Percentiles rank a stretch among this genome's conserved stretches.
Conservation (phyloP, 306 rosid species). For the Vachellia collinsii region DNA sequence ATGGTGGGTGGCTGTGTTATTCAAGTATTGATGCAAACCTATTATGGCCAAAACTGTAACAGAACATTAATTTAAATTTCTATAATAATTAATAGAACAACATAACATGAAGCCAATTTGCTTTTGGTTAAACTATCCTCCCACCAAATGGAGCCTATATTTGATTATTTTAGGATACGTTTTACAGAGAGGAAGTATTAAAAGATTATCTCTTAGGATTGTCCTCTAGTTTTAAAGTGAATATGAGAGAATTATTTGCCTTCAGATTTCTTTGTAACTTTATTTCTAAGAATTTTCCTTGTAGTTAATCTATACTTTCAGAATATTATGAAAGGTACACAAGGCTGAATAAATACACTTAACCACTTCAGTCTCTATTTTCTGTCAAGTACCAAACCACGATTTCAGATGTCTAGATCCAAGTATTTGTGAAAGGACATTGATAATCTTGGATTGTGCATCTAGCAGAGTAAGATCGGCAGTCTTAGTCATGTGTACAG, state of each 20-base stretch:
- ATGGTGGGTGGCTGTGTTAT: neutral
- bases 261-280: neutral
- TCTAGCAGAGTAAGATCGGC: slow-evolving; percentile 5
- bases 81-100: neutral
- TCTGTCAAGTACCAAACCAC: neutral
- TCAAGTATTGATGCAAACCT: neutral
- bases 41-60: neutral
- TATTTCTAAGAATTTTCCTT: neutral
- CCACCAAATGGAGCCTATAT: neutral
- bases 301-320: neutral
- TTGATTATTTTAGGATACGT: neutral
- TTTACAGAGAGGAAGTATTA: neutral
- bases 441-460: slow-evolving; percentile 8
- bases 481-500: slow-evolving; percentile 17
- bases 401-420: neutral
- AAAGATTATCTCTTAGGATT: neutral
- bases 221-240: neutral
- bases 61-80: neutral
- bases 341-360: neutral
- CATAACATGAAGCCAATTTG: neutral
- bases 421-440: slow-evolving; percentile 12
- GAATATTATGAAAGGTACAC: slow-evolving; percentile 1
- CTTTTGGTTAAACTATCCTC: neutral
- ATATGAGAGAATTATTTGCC: neutral
- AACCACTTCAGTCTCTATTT: neutral